Percentiles rank a stretch among this genome's conserved stretches.
Evolutionary conservation across 257 asterid genomes (phyloP).

Genomic region (Parsonsia alboflavescens): DNA sequence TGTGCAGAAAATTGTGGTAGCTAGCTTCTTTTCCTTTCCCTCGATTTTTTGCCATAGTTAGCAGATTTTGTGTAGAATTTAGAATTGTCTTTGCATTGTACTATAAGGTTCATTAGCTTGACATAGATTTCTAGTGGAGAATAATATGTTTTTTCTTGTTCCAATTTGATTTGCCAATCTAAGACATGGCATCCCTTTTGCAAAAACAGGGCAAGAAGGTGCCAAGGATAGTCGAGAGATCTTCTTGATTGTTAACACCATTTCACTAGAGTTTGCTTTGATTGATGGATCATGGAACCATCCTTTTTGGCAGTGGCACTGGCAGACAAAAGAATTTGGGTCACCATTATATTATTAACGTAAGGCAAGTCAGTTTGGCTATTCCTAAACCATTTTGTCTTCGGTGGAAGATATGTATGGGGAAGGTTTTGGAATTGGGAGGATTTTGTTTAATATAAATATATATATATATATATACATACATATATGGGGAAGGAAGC

Average conservation of each 20-base stretch:
- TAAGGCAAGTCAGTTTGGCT: conserved; percentile 49
- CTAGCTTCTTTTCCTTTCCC: conserved; percentile 2
- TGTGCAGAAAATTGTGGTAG: conserved; percentile 16
- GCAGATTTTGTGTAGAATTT: no score
- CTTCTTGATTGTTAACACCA: not conserved
- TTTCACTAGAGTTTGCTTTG: not conserved
- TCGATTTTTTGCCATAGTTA: not conserved
- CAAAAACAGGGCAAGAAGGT: conserved; percentile 21
- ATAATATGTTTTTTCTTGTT: not conserved
- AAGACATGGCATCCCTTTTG: not conserved
- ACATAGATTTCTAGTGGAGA: not conserved
- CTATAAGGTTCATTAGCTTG: not conserved
- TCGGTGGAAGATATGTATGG: not conserved
- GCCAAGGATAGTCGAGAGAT: not conserved
- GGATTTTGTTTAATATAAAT: no score
- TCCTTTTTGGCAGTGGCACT: conserved; percentile 19
- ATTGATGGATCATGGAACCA: not conserved
- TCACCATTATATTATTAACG: conserved; percentile 15
- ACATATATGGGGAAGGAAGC: no score
- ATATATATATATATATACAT: no score
- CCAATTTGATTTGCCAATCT: not conserved
- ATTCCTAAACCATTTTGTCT: not conserved
- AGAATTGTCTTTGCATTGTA: not conserved
- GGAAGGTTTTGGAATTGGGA: conserved; percentile 3
- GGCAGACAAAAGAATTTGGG: conserved; percentile 15